Percentiles rank a stretch among this genome's conserved stretches.
Evolutionary conservation across 2,329 filamentous ascomycete species (phyloP).

Genomic region (Aplosporella prunicola): DNA sequence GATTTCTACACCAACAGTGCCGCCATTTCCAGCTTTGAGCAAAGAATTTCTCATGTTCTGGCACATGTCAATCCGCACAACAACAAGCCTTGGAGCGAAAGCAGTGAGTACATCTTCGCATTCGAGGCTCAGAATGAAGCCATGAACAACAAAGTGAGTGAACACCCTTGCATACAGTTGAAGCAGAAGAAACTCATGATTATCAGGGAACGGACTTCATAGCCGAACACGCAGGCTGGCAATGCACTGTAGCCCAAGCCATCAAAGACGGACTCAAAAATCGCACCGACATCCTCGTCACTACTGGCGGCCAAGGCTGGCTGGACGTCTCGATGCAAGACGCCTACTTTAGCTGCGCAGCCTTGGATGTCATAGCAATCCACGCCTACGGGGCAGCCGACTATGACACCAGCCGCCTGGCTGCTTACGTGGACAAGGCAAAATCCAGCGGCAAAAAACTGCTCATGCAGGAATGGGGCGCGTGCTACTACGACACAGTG

Average conservation of each 20-base stretch:
- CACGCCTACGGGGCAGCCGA: conserved; percentile 22
- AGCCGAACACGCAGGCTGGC: conserved; percentile 8
- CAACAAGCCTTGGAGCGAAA: conserved; percentile 11
- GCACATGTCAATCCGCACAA: conserved; percentile 11
- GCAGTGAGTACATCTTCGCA: conserved; percentile 12
- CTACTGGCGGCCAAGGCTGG: conserved; percentile 13
- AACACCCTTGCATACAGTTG: conserved; percentile 1
- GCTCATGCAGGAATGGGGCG: conserved; percentile 25
- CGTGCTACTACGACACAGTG: conserved; percentile 20
- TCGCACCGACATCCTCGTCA: conserved; percentile 12
- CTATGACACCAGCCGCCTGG: conserved; percentile 16
- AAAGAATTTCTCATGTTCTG: conserved; percentile 11
- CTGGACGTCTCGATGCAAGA: conserved; percentile 8
- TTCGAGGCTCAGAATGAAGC: conserved; percentile 15
- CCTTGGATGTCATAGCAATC: conserved; percentile 18
- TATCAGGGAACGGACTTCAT: conserved; percentile 1
- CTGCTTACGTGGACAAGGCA: conserved; percentile 19
- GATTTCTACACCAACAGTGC: conserved; percentile 12
- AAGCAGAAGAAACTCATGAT: neutral
- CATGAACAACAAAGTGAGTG: conserved; percentile 11
- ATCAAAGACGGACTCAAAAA: conserved; percentile 12
- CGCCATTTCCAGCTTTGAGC: conserved; percentile 10
- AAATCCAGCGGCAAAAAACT: conserved; percentile 22
- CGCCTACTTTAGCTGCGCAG: conserved; percentile 14
- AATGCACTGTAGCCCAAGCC: conserved; percentile 12